Evolutionary conservation across 2,329 filamentous ascomycete genomes (phyloP).

Genomic region (Ophiostoma perfectum): DNA sequence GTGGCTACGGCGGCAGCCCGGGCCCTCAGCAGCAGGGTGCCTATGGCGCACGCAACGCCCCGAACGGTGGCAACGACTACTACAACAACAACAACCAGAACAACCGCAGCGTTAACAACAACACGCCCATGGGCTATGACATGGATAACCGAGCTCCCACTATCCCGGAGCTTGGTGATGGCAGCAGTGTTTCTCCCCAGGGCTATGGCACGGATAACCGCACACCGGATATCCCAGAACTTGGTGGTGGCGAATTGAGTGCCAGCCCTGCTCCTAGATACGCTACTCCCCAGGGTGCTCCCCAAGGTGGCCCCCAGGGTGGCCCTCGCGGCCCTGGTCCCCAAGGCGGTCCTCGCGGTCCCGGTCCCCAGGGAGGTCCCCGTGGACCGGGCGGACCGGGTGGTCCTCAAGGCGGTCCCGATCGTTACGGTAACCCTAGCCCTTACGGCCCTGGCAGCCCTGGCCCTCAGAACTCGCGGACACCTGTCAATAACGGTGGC

Average conservation of each 20-base stretch:
- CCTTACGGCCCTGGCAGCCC: background rate
- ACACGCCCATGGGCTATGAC: conserved; percentile 15
- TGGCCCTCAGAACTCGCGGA: conserved; percentile 2
- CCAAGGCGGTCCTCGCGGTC: background rate
- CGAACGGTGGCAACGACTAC: conserved; percentile 11
- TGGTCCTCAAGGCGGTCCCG: background rate
- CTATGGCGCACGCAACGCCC: conserved; percentile 17
- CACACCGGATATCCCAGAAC: conserved; percentile 10
- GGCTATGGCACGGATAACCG: conserved; percentile 15
- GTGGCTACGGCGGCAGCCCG: conserved; percentile 25
- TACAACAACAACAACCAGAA: conserved; percentile 21
- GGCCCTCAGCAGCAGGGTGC: conserved; percentile 22
- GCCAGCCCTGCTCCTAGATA: background rate
- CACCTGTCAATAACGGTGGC: background rate
- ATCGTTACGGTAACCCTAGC: background rate
- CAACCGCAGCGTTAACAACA: conserved; percentile 20
- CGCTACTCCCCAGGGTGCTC: background rate
- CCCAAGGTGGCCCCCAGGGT: background rate
- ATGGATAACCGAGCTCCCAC: conserved; percentile 17
- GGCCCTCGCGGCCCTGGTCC: background rate
- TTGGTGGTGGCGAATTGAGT: conserved; percentile 2
- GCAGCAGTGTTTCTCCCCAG: background rate
- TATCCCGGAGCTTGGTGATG: background rate
- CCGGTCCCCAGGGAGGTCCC: background rate
- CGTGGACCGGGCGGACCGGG: background rate